phyloP scores from a whole-genome alignment of 352 stramenopile species.

The Discostella stelligera region DNA sequence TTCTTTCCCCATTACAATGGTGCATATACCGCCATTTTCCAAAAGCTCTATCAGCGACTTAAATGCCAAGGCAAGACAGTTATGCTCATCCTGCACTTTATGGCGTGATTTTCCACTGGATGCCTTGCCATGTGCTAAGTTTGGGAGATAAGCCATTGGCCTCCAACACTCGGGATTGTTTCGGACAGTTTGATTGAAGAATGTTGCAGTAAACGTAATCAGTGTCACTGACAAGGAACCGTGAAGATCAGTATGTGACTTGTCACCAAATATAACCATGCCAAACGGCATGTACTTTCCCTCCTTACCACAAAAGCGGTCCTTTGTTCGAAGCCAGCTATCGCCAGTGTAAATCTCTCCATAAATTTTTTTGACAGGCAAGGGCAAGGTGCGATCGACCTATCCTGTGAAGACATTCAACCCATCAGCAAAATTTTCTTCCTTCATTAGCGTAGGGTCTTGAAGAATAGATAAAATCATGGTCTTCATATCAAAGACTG shows the following conservation, averaged over 20 bases:
- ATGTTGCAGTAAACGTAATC: slow-evolving; percentile 16
- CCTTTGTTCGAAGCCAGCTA: slow-evolving; percentile 3
- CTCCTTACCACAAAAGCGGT: slow-evolving; percentile 9
- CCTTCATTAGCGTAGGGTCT: background rate
- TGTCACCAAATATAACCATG: slow-evolving; percentile 28
- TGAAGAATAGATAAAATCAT: background rate
- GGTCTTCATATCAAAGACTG: background rate
- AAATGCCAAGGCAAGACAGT: slow-evolving; percentile 3
- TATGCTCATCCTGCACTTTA: slow-evolving; percentile 5
- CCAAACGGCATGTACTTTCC: slow-evolving; percentile 3
- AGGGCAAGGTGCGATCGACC: too few relatives aligned
- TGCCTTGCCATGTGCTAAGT: slow-evolving; percentile 15
- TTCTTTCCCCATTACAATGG: too few relatives aligned
- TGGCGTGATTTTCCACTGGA: background rate
- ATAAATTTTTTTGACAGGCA: background rate
- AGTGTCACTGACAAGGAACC: slow-evolving; percentile 11
- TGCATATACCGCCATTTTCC: too few relatives aligned
- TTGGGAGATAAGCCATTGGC: slow-evolving; percentile 35
- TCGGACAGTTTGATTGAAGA: slow-evolving; percentile 17
- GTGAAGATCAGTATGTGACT: slow-evolving; percentile 18
- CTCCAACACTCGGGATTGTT: slow-evolving; percentile 24
- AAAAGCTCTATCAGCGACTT: background rate
- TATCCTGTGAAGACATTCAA: slow-evolving; percentile 29
- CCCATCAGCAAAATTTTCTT: slow-evolving; percentile 20
- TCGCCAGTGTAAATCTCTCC: slow-evolving; percentile 28